A percentile compares a stretch with the other conserved stretches of the same genome.
phyloP scores from a whole-genome alignment of 495 filamentous ascomycete species.

The Barbatosphaeria neglecta region DNA sequence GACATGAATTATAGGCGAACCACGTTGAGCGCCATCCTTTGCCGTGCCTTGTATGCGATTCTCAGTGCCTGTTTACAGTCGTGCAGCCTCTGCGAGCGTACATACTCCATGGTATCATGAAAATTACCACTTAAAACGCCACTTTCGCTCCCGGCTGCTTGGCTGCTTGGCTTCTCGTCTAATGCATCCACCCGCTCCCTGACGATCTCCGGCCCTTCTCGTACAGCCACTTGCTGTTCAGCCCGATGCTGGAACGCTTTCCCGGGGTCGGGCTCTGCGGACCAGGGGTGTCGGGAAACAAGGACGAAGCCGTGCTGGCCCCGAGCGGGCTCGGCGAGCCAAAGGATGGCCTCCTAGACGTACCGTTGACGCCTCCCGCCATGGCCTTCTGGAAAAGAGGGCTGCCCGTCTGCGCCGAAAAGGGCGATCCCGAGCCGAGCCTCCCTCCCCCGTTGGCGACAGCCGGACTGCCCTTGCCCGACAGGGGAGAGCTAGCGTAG shows the following conservation, averaged over 20 bases:
- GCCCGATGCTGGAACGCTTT: conserved; percentile 55
- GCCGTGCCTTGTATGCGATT: too few relatives aligned
- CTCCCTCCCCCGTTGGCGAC: conserved; percentile 12
- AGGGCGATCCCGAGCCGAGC: conserved; percentile 15
- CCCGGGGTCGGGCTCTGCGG: conserved; percentile 54
- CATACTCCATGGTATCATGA: conserved; percentile 7
- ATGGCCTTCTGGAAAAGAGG: conserved; percentile 62
- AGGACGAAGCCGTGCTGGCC: conserved; percentile 35
- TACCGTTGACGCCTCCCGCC: conserved; percentile 34
- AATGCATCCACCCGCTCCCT: conserved; percentile 23
- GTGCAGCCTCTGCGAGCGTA: neutral
- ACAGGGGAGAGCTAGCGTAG: conserved; percentile 43
- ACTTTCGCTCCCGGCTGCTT: neutral
- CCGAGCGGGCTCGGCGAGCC: conserved; percentile 42
- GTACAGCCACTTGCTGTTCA: conserved; percentile 91
- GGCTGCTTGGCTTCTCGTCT: conserved; percentile 2
- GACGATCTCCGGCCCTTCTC: conserved; percentile 50
- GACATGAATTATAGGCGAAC: too few relatives aligned
- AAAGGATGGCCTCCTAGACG: conserved; percentile 52
- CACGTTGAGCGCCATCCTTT: too few relatives aligned
- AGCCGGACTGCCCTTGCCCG: conserved; percentile 26
- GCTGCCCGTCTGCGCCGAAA: conserved; percentile 33
- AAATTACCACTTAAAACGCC: neutral
- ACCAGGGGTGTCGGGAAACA: conserved; percentile 25
- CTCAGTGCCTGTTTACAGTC: too few relatives aligned